A percentile compares a stretch with the other conserved stretches of the same genome.
Evolutionary conservation across 2,329 filamentous ascomycete species (phyloP).

Genomic region (Alternaria gansuensis): DNA sequence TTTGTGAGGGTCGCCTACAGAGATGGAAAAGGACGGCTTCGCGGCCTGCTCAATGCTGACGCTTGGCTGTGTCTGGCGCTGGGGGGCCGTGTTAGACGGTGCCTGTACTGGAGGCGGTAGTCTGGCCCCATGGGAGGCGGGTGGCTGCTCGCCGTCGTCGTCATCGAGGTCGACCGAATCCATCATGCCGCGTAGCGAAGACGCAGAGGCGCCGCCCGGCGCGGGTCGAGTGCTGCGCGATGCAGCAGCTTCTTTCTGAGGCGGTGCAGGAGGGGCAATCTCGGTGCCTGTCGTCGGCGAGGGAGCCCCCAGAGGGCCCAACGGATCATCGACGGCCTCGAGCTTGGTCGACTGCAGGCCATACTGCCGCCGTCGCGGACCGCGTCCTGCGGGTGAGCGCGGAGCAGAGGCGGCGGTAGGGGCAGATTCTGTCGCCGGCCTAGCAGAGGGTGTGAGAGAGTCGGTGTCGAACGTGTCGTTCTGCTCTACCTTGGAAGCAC

Average conservation of each 20-base stretch:
- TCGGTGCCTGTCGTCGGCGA: slow-evolving; percentile 62
- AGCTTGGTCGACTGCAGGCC: slow-evolving; percentile 80
- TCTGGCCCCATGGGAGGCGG: slow-evolving; percentile 64
- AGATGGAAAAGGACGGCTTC: slow-evolving; percentile 89
- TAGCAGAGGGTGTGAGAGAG: slow-evolving; percentile 27
- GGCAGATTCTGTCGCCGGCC: slow-evolving; percentile 37
- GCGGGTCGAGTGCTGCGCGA: slow-evolving; percentile 57
- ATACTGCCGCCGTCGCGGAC: slow-evolving; percentile 66
- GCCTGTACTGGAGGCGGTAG: slow-evolving; percentile 71
- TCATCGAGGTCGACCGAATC: slow-evolving; percentile 78
- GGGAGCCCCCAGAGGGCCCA: slow-evolving; percentile 78
- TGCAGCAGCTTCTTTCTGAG: slow-evolving; percentile 68
- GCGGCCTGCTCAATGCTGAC: slow-evolving; percentile 92
- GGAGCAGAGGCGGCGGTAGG: slow-evolving; percentile 54
- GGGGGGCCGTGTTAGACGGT: slow-evolving; percentile 56
- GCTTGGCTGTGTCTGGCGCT: slow-evolving; percentile 73
- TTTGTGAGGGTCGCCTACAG: slow-evolving; percentile 95
- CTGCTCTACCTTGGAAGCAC: slow-evolving; percentile 51
- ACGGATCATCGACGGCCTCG: slow-evolving; percentile 77
- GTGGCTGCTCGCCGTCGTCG: slow-evolving; percentile 60
- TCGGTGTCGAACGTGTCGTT: slow-evolving; percentile 48
- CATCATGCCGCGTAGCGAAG: slow-evolving; percentile 62
- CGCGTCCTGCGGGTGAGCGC: slow-evolving; percentile 60
- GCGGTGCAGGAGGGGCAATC: slow-evolving; percentile 73
- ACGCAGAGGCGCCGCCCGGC: slow-evolving; percentile 63